phyloP scores from a whole-genome alignment of 768 basidiomycete species.

The Roridomyces roridus region DNA sequence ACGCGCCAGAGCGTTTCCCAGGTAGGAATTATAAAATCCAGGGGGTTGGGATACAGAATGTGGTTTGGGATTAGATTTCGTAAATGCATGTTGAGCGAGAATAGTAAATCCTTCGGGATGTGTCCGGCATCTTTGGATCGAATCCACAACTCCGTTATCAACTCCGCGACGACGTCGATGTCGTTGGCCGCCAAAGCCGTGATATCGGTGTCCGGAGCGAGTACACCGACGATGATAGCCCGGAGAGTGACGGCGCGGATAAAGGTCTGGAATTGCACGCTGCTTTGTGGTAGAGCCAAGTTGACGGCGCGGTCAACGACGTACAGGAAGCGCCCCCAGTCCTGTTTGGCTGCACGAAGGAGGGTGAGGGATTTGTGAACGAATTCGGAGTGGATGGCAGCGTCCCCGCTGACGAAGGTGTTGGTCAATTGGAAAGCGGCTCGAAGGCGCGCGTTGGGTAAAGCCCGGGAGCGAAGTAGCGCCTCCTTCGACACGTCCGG shows the following conservation, averaged over 20 bases:
- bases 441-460: constrained; percentile 41
- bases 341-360: constrained; percentile 33
- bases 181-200: constrained; percentile 37
- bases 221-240: constrained; percentile 47
- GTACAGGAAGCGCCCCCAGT: constrained; percentile 42
- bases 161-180: constrained; percentile 41
- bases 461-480: constrained; percentile 34
- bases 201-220: constrained; percentile 39
- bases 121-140: constrained; percentile 44
- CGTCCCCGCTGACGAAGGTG: constrained; percentile 56
- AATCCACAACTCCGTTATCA: constrained; percentile 55
- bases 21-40: constrained; percentile 61
- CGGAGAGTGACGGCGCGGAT: constrained; percentile 54
- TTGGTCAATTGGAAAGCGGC: constrained; percentile 47
- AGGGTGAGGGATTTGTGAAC: constrained; percentile 34
- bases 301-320: constrained; percentile 38
- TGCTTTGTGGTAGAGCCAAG: constrained; percentile 22
- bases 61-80: constrained; percentile 46
- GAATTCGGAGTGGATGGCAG: constrained; percentile 42
- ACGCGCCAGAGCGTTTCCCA: constrained; percentile 73
- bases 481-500: constrained; percentile 8
- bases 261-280: constrained; percentile 42
- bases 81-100: constrained; percentile 42
- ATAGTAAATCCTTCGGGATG: constrained; percentile 40
- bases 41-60: constrained; percentile 40